A percentile compares a stretch with the other conserved stretches of the same genome.
Conservation (phyloP, 2,329 filamentous ascomycete species). For the Aspergillus pseudoviridinutans region DNA sequence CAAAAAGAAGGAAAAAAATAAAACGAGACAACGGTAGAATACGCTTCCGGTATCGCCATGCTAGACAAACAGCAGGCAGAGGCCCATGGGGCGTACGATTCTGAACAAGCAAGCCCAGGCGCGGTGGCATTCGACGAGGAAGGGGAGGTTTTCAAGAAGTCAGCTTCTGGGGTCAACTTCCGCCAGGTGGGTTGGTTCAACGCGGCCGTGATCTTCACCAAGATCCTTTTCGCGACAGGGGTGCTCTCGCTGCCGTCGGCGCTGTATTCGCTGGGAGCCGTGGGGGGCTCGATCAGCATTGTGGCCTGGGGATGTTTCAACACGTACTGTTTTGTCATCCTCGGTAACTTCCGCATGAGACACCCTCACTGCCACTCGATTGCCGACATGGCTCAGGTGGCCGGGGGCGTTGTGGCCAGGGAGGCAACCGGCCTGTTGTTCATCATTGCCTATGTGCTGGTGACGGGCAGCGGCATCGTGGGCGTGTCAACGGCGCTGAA, state of each 20-base stretch:
- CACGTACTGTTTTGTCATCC: conserved; percentile 46
- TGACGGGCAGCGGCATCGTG: conserved; percentile 55
- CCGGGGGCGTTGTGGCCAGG: conserved; percentile 45
- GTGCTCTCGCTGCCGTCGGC: conserved; percentile 49
- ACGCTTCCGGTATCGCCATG: background rate
- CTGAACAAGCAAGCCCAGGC: background rate
- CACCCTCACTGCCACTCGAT: conserved; percentile 51
- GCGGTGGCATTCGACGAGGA: background rate
- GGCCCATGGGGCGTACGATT: background rate
- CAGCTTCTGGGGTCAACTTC: conserved; percentile 43
- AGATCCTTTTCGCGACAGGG: conserved; percentile 48
- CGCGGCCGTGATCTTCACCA: conserved; percentile 44
- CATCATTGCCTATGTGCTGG: conserved; percentile 56
- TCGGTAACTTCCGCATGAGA: conserved; percentile 48
- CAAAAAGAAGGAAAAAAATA: no score
- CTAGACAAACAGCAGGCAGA: background rate
- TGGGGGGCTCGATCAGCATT: conserved; percentile 47
- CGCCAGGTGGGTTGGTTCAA: conserved; percentile 47
- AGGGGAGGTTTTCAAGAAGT: conserved; percentile 44
- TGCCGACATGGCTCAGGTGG: conserved; percentile 54
- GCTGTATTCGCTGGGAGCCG: conserved; percentile 46
- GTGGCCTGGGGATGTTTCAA: conserved; percentile 48
- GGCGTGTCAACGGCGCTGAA: conserved; percentile 58
- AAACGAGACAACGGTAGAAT: no score
- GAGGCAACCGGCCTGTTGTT: conserved; percentile 53